phyloP scores from a whole-genome alignment of 352 stramenopile genomes.

The Globisporangium takayamanum region DNA sequence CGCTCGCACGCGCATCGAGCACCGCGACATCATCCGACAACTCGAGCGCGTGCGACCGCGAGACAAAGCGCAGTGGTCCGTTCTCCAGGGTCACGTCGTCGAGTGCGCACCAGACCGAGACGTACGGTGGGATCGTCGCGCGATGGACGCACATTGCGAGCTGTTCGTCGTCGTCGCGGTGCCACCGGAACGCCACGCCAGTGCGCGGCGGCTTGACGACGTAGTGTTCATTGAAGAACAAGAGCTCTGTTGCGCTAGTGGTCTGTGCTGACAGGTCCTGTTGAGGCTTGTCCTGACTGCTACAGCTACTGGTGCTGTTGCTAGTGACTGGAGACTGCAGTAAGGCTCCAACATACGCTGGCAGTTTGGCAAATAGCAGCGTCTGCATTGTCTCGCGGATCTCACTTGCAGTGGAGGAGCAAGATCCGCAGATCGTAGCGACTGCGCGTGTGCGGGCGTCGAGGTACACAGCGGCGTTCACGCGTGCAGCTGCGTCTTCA shows the following conservation, averaged over 20 bases:
- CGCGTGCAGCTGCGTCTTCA: slow-evolving; percentile 23
- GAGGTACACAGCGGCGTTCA: slow-evolving; percentile 24
- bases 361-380: slow-evolving; percentile 42
- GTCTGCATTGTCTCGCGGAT: slow-evolving; percentile 13
- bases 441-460: slow-evolving; percentile 18
- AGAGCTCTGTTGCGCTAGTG: slow-evolving; percentile 3
- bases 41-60: slow-evolving; percentile 4
- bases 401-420: background rate
- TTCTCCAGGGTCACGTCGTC: slow-evolving; percentile 47
- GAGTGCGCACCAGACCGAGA: slow-evolving; percentile 65
- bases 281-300: no score
- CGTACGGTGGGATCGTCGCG: slow-evolving; percentile 34
- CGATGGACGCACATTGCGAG: slow-evolving; percentile 66
- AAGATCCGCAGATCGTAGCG: background rate
- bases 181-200: slow-evolving; percentile 63
- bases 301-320: no score
- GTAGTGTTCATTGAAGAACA: slow-evolving; percentile 82
- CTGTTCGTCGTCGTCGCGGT: slow-evolving; percentile 71
- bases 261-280: background rate
- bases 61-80: slow-evolving; percentile 52
- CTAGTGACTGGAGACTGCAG: slow-evolving; percentile 2
- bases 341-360: slow-evolving; percentile 17
- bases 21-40: background rate
- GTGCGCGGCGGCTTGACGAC: slow-evolving; percentile 58
- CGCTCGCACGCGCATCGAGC: background rate